Conservation (phyloP, 495 filamentous ascomycete species). For the Xylaria intraflava region DNA sequence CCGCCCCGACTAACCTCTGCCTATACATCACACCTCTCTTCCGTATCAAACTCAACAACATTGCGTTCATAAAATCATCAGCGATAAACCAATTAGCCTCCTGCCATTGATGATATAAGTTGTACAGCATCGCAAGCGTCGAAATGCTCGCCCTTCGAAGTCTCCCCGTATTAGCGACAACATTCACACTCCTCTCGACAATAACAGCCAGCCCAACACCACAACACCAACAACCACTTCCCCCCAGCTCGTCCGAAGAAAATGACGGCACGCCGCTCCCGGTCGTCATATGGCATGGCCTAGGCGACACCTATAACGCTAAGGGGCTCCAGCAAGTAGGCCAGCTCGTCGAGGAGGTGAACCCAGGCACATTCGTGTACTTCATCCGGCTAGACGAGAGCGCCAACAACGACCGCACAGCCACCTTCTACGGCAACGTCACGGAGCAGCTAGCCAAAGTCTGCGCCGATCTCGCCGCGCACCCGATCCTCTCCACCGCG, state of each 20-base stretch:
- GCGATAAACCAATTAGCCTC: background rate
- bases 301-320: conserved; percentile 63
- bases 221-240: conserved; percentile 1
- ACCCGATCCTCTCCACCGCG: conserved; percentile 74
- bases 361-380: conserved; percentile 82
- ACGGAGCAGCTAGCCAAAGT: conserved; percentile 71
- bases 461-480: conserved; percentile 68
- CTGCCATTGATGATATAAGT: background rate
- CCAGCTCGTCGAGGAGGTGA: conserved; percentile 57
- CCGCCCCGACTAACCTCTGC: too few relatives aligned
- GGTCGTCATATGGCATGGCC: conserved; percentile 86
- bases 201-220: conserved; percentile 10
- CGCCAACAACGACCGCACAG: conserved; percentile 59
- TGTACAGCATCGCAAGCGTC: background rate
- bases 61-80: background rate
- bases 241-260: conserved; percentile 23
- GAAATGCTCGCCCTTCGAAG: conserved; percentile 16
- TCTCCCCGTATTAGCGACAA: conserved; percentile 12
- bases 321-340: conserved; percentile 66
- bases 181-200: conserved; percentile 12
- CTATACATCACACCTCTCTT: too few relatives aligned
- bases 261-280: conserved; percentile 62
- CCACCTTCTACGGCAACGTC: conserved; percentile 87
- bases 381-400: conserved; percentile 67
- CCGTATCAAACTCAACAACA: background rate